These are phyloP conservation scores for Penicillium sp. DNA, from an alignment of 2,329 filamentous ascomycete species.

Conservation along the genomic window DNA sequence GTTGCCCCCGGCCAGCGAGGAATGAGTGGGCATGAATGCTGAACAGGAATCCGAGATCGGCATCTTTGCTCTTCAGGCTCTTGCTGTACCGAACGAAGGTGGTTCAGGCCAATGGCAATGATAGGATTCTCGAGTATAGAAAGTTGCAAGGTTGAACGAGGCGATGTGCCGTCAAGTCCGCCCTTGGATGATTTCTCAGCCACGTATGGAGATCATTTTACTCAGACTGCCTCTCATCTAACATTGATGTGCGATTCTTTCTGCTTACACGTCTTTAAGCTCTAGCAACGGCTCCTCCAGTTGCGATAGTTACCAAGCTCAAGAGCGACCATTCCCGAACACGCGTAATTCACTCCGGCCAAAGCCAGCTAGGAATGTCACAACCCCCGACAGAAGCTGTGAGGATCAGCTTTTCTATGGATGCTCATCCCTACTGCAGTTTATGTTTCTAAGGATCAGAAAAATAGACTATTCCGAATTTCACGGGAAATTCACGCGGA, in stretches of 20 bases:
- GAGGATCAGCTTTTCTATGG: not conserved
- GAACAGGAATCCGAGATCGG: constrained; percentile 18
- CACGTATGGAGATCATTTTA: not conserved
- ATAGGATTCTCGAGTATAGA: not conserved
- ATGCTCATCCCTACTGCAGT: not conserved
- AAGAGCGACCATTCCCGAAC: constrained; percentile 19
- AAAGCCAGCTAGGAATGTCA: constrained; percentile 13
- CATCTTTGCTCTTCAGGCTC: constrained; percentile 1
- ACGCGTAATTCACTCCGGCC: constrained; percentile 21
- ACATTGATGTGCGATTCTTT: not conserved
- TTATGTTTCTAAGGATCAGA: not conserved
- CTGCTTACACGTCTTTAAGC: not conserved
- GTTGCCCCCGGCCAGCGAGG: constrained; percentile 16
- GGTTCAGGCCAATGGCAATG: not conserved
- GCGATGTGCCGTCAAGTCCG: not conserved
- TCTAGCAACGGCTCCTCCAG: not conserved
- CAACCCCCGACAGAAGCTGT: constrained; percentile 6
- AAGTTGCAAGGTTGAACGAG: not conserved
- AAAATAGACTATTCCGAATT: not conserved
- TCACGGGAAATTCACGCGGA: not conserved
- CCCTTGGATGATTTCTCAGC: not conserved
- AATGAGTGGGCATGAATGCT: constrained; percentile 25
- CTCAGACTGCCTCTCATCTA: not conserved
- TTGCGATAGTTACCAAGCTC: not conserved
- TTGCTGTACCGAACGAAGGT: not conserved